Conservation (phyloP, 169 alveolate genomes). For the Eimeria sp. region DNA sequence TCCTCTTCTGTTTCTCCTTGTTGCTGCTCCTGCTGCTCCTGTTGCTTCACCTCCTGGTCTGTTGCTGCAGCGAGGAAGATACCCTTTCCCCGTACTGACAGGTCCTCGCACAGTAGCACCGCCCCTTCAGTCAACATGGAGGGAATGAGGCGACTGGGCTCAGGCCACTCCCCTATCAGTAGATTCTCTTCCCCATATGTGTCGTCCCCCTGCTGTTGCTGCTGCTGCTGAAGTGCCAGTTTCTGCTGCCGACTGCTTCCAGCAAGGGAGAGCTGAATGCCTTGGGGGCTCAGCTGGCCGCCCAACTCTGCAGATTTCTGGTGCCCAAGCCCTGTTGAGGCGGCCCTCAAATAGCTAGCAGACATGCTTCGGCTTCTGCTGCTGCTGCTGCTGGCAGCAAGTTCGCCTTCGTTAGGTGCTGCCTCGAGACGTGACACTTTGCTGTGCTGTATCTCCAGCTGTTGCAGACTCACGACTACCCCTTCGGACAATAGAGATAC, state of each 20-base stretch:
- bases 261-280: not conserved
- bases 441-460: slow-evolving; percentile 70
- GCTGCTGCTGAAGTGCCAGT: not conserved
- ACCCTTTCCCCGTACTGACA: slow-evolving; percentile 79
- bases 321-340: slow-evolving; percentile 20
- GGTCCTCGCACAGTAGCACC: slow-evolving; percentile 84
- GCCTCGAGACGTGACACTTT: slow-evolving; percentile 59
- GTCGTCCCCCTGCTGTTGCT: not conserved
- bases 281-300: slow-evolving; percentile 5
- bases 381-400: slow-evolving; percentile 73
- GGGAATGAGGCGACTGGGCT: slow-evolving; percentile 39
- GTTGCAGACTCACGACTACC: not conserved
- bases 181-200: slow-evolving; percentile 24
- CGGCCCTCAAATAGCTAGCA: not conserved
- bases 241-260: not conserved
- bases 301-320: not conserved
- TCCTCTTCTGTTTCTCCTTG: slow-evolving; percentile 32
- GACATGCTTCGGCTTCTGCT: slow-evolving; percentile 63
- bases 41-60: slow-evolving; percentile 45
- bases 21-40: slow-evolving; percentile 5
- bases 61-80: slow-evolving; percentile 58
- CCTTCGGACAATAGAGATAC: slow-evolving; percentile 67
- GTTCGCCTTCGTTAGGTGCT: slow-evolving; percentile 24
- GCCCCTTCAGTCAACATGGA: slow-evolving; percentile 64
- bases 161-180: slow-evolving; percentile 42